Conservation (phyloP, 495 filamentous ascomycete species). For the Sabuloglossum arenarium region DNA sequence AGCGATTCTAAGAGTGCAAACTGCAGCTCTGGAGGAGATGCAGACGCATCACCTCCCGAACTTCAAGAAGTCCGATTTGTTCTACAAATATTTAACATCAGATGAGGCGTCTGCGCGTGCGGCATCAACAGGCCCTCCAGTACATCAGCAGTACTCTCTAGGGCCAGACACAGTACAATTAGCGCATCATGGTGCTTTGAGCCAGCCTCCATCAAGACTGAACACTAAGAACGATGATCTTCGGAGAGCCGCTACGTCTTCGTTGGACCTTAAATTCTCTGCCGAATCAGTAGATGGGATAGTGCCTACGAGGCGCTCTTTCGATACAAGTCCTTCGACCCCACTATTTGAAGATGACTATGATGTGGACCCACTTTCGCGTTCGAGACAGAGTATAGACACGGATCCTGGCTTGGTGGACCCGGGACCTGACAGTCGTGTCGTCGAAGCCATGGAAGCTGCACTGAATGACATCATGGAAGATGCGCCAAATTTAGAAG, state of each 20-base stretch:
- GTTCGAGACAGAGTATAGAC: constrained; percentile 35
- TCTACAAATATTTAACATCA: constrained; percentile 84
- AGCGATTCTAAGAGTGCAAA: constrained; percentile 68
- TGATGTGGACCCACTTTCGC: constrained; percentile 38
- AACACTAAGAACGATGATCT: constrained; percentile 23
- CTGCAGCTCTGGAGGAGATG: constrained; percentile 62
- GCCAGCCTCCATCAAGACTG: constrained; percentile 14
- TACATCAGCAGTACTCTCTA: constrained; percentile 4
- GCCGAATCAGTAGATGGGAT: constrained; percentile 18
- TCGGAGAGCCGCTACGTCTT: constrained; percentile 35
- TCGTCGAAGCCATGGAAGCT: constrained; percentile 85
- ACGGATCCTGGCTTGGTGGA: constrained; percentile 12
- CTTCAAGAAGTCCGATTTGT: constrained; percentile 82
- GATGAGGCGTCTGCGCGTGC: constrained; percentile 42
- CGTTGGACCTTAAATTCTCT: constrained; percentile 28
- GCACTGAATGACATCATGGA: constrained; percentile 93
- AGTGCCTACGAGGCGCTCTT: constrained; percentile 28
- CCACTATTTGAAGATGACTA: constrained; percentile 46
- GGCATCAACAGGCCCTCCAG: not conserved
- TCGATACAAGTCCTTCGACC: constrained; percentile 32
- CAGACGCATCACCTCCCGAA: constrained; percentile 54
- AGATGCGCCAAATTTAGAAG: constrained; percentile 41
- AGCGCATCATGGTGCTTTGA: constrained; percentile 5
- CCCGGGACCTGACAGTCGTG: constrained; percentile 22
- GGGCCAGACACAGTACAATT: not conserved